phyloP scores from a whole-genome alignment of 1,284 basidiomycete species.

The Xerocomus nothofagi region DNA sequence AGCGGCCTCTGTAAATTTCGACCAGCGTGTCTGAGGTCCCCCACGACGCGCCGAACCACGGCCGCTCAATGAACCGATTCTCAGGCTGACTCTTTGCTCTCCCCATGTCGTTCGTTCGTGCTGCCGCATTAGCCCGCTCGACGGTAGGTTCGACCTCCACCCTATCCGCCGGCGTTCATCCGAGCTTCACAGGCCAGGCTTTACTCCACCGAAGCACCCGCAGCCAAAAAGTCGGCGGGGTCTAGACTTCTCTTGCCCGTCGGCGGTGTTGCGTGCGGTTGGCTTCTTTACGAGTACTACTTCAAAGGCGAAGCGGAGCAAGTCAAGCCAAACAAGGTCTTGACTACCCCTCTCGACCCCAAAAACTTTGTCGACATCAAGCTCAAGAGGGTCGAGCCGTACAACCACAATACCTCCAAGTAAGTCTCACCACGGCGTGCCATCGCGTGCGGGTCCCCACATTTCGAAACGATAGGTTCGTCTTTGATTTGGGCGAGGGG shows the following conservation, averaged over 20 bases:
- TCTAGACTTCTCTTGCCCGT: constrained; percentile 39
- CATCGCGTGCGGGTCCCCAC: not conserved
- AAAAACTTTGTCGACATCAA: constrained; percentile 78
- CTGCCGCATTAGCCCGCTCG: constrained; percentile 41
- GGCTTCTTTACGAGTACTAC: constrained; percentile 23
- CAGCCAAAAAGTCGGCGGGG: constrained; percentile 44
- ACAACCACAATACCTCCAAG: constrained; percentile 91
- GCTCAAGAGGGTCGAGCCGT: constrained; percentile 81
- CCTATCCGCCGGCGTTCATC: not conserved
- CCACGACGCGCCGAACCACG: not conserved
- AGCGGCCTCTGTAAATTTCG: constrained; percentile 13
- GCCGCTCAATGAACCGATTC: constrained; percentile 8
- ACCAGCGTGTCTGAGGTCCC: constrained; percentile 30
- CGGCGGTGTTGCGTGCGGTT: constrained; percentile 37
- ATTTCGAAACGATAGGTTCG: constrained; percentile 51
- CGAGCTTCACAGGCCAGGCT: constrained; percentile 33
- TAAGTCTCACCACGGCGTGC: constrained; percentile 31
- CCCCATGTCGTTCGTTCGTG: constrained; percentile 49
- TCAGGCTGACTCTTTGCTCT: constrained; percentile 20
- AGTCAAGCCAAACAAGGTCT: constrained; percentile 41
- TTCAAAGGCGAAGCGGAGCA: constrained; percentile 30
- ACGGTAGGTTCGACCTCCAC: constrained; percentile 28
- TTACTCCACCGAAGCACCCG: constrained; percentile 47
- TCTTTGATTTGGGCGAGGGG: constrained; percentile 84
- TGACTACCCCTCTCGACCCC: constrained; percentile 70